Evolutionary conservation across 768 basidiomycete genomes (phyloP).

Genomic region (Rhizopogon salebrosus): DNA sequence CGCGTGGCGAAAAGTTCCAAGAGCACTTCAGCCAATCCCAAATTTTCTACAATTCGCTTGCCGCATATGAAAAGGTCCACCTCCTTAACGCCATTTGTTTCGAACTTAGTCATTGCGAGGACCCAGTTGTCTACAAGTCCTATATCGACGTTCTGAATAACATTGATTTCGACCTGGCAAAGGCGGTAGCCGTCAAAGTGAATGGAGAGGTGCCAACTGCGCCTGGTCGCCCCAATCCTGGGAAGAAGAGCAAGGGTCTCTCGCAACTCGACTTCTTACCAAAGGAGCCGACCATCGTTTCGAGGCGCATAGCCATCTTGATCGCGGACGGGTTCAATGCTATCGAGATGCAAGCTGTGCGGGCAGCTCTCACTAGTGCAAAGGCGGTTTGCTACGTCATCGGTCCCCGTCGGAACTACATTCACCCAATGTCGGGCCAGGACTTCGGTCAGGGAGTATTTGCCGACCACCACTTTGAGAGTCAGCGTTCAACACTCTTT

Average conservation of each 20-base stretch:
- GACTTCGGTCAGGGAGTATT: conserved; percentile 28
- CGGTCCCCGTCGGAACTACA: conserved; percentile 59
- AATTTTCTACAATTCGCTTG: conserved; percentile 81
- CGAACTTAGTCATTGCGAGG: conserved; percentile 81
- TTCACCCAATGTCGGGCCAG: conserved; percentile 27
- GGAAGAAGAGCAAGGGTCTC: conserved; percentile 47
- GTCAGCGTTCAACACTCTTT: conserved; percentile 77
- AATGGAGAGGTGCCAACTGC: conserved; percentile 52
- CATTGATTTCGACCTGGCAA: conserved; percentile 71
- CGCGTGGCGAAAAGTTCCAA: conserved; percentile 67
- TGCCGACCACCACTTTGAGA: conserved; percentile 71
- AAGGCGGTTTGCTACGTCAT: conserved; percentile 61
- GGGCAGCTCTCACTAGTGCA: conserved; percentile 43
- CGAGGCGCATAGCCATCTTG: conserved; percentile 72
- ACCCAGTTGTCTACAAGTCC: conserved; percentile 60
- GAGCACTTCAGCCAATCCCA: conserved; percentile 73
- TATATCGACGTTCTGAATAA: conserved; percentile 67
- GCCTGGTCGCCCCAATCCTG: conserved; percentile 50
- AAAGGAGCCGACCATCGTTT: conserved; percentile 52
- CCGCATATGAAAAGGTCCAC: conserved; percentile 64
- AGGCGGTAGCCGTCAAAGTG: conserved; percentile 59
- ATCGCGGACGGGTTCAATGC: conserved; percentile 71
- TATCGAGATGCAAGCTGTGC: conserved; percentile 52
- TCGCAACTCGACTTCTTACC: conserved; percentile 57
- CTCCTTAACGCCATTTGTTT: conserved; percentile 68